phyloP scores from a whole-genome alignment of 2,329 filamentous ascomycete genomes.

The Talaromyces sp. region DNA sequence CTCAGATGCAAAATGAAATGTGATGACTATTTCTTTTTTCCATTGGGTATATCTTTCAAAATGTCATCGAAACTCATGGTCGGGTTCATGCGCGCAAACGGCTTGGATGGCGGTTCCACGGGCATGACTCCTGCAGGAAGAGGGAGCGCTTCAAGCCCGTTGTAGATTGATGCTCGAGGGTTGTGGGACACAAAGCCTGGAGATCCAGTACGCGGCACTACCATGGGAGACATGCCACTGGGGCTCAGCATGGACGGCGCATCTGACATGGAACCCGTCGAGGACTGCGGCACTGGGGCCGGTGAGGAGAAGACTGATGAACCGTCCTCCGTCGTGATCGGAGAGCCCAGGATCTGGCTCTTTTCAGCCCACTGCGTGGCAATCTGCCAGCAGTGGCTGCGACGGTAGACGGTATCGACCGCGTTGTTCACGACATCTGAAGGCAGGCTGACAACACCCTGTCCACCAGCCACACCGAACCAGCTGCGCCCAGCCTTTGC shows the following conservation, averaged over 20 bases:
- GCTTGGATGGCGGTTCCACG: slow-evolving; percentile 34
- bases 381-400: slow-evolving; percentile 64
- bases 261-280: slow-evolving; percentile 31
- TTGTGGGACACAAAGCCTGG: slow-evolving; percentile 27
- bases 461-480: slow-evolving; percentile 56
- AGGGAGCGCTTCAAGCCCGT: slow-evolving; percentile 41
- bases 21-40: slow-evolving; percentile 30
- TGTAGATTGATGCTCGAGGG: slow-evolving; percentile 39
- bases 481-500: slow-evolving; percentile 39
- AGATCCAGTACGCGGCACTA: slow-evolving; percentile 29
- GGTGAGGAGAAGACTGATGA: slow-evolving; percentile 34
- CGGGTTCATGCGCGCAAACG: slow-evolving; percentile 39
- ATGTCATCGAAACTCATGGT: slow-evolving; percentile 47
- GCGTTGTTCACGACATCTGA: slow-evolving; percentile 61
- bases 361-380: slow-evolving; percentile 57
- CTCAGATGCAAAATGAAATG: not conserved
- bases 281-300: slow-evolving; percentile 30
- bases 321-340: slow-evolving; percentile 27
- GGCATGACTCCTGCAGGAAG: slow-evolving; percentile 38
- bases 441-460: slow-evolving; percentile 57
- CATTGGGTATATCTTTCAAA: slow-evolving; percentile 33
- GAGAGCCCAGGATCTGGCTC: slow-evolving; percentile 26
- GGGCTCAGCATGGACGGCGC: slow-evolving; percentile 19
- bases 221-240: slow-evolving; percentile 26
- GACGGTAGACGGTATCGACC: slow-evolving; percentile 62